Base-by-base conservation (phyloP, 2,329 filamentous ascomycete species). In the Chrysoporthe puriensis region DNA sequence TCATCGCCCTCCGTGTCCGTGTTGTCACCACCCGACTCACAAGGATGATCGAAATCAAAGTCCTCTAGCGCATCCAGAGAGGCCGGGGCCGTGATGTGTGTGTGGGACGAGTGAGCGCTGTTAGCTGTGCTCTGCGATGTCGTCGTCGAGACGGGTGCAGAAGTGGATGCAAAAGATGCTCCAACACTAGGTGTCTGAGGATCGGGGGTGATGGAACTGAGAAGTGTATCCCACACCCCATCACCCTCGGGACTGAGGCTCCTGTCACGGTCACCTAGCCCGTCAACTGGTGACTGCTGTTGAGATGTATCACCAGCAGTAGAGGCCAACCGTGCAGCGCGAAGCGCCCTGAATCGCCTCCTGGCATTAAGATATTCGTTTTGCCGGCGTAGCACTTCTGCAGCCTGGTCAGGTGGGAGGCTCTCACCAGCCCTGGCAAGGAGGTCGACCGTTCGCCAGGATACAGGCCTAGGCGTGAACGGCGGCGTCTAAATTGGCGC, bases 241-340 rank as follows among this genome's bases (percentile, higher is more conserved):
- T 88, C 85, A 50, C 82, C 84, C 64, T 91, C 90, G 0, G 91
- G 90, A 75, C 90, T 94, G n/a, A 93, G 80, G 77, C 93, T 97
- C 72, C 93, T 88, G 70, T 93, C 88, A 68, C 94, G 91, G 78
- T 97, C 93, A 48, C 93, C 94, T 18, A 97, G 85, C 4, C 93
- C 93, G 77, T 96, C 64, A 14, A 70, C 59, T 14, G 58, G 62
- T 14, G 43, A 34, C 11, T 58, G 42, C 8, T n/a, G n/a, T 16
- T 54, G 61, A 16, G 63, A 44, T 18, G 64, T 32, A 50, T 61
- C 56, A 40, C 32, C 46, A 56, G 64, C 40, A 7, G 61, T 58
- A 21, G 48, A 42, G 16, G 52, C 54, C 6, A 34, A 26, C 36
- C 61, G 64, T 42, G 64, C 61, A n/a, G 54, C 64, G 34, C 67